Evolutionary conservation across 106 monocot species (phyloP), one percentile per base, ranked within the genome.

Genomic region (Dioscorea alata): DNA sequence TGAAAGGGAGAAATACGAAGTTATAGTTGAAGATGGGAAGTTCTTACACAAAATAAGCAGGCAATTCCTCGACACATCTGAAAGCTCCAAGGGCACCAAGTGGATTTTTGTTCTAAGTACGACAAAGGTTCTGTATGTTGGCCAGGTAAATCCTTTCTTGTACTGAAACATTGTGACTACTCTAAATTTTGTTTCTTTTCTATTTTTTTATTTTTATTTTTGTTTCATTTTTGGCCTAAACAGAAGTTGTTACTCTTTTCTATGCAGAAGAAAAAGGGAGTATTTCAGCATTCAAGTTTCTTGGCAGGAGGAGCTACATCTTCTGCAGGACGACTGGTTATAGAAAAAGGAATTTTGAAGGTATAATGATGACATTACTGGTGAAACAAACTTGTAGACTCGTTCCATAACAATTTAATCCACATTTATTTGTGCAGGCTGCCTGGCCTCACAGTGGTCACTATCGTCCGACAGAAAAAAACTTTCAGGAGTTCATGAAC

Each of bases 61-160:
- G 42, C 21, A 86, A 65, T 17, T 80, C 23, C 61, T 94, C 3
- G 78, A 94, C 77, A 84, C 93, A n/a, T 70, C 77, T 34, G 68
- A 74, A 33, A 65, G 82, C 21, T 57, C 68, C 12, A 61, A 68
- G 33, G 80, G 75, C 33, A 42, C 77, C 6, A 94, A 94, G 59
- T 94, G 93, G 89, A 90, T 94, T 31, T 94, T 94, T 75, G 93
- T 94, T 68, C 79, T 94, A 5, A 87, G 93, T 75, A 95, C 94
- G 49, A 72, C 76, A 51, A 95, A 86, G 74, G 78, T 64, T 49
- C 61, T 91, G 21, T 95, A 95, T 68, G 85, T 95, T 73, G 91
- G 91, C 22, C 74, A 83, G 91, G 91, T 95, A 52, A 1, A 24
- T 28, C 3, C 23, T 18, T 17, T 15, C 13, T 1, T 35, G 3